These are phyloP conservation scores for Pichia inconspicua DNA, from an alignment of 1,139 yeast genomes.

Conservation along the genomic window DNA sequence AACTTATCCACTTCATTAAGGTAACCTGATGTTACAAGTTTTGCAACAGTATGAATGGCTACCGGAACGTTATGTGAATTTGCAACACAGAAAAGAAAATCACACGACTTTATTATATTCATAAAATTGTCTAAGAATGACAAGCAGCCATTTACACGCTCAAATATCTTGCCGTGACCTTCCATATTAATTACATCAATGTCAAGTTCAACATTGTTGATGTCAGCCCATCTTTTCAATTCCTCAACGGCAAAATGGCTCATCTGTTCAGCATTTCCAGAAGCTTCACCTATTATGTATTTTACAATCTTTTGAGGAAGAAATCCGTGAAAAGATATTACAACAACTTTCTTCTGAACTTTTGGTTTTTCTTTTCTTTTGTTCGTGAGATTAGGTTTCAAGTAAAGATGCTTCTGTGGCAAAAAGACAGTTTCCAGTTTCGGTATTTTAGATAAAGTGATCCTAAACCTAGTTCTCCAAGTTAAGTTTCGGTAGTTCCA, in stretches of 20 bases:
- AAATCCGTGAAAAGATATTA: conserved; percentile 46
- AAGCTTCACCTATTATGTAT: conserved; percentile 39
- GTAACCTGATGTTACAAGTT: conserved; percentile 26
- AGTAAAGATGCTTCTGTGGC: conserved; percentile 26
- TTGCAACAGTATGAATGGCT: conserved; percentile 37
- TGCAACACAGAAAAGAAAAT: conserved; percentile 38
- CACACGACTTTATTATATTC: conserved; percentile 31
- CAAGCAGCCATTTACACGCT: conserved; percentile 33
- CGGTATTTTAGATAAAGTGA: conserved; percentile 27
- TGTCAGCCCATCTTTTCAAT: conserved; percentile 34
- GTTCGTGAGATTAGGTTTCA: conserved; percentile 23
- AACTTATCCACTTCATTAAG: conserved; percentile 24
- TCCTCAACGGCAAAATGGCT: conserved; percentile 34
- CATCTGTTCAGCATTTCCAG: conserved; percentile 37
- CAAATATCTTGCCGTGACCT: conserved; percentile 43
- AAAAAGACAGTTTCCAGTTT: conserved; percentile 12
- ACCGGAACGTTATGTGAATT: conserved; percentile 42
- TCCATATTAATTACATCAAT: conserved; percentile 46
- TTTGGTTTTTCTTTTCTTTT: conserved; percentile 7
- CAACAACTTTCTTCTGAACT: conserved; percentile 32
- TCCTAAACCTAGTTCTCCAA: conserved; percentile 33
- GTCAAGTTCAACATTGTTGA: conserved; percentile 24
- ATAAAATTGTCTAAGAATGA: conserved; percentile 40
- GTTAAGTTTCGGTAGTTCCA: conserved; percentile 30
- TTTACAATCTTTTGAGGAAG: conserved; percentile 45